A percentile compares a stretch with the other conserved stretches of the same genome.
These are phyloP conservation scores for Decorospora gaudefroyi DNA, from an alignment of 2,329 filamentous ascomycete species.

Conservation along the genomic window DNA sequence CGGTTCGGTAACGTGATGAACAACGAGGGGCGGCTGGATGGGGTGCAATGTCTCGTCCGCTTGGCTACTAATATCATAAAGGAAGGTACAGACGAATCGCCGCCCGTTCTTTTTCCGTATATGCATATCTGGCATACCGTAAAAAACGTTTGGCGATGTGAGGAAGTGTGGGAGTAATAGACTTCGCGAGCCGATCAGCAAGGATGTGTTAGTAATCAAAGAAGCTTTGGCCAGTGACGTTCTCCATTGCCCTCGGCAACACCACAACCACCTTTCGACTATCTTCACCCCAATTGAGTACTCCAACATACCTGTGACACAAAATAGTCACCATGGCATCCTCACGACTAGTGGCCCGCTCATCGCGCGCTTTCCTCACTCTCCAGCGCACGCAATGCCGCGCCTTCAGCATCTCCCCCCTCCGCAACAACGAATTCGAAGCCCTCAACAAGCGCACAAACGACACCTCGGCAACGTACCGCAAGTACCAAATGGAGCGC, in stretches of 20 bases:
- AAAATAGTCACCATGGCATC: constrained; percentile 51
- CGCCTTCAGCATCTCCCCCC: constrained; percentile 47
- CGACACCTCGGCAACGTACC: constrained; percentile 59
- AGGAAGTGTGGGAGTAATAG: constrained; percentile 24
- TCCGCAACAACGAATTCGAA: constrained; percentile 46
- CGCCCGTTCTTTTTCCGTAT: too few species aligned
- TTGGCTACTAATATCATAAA: too few species aligned
- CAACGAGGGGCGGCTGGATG: too few species aligned
- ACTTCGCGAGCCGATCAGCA: constrained; percentile 24
- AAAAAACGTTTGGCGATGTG: too few species aligned
- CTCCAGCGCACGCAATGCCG: constrained; percentile 41
- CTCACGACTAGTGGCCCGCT: constrained; percentile 52
- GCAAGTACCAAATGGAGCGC: constrained; percentile 62
- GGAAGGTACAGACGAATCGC: too few species aligned
- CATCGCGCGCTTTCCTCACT: constrained; percentile 49
- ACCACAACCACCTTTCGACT: constrained; percentile 15
- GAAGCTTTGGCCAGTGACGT: constrained; percentile 29
- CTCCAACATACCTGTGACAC: constrained; percentile 10
- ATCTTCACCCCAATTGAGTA: constrained; percentile 20
- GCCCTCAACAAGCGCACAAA: constrained; percentile 57
- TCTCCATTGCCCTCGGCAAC: constrained; percentile 28
- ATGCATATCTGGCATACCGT: too few species aligned
- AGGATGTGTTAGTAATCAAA: constrained; percentile 20
- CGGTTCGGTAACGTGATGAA: too few species aligned
- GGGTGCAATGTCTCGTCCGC: too few species aligned